Conservation (phyloP, 148 eudicot species). For the Simmondsia chinensis region DNA sequence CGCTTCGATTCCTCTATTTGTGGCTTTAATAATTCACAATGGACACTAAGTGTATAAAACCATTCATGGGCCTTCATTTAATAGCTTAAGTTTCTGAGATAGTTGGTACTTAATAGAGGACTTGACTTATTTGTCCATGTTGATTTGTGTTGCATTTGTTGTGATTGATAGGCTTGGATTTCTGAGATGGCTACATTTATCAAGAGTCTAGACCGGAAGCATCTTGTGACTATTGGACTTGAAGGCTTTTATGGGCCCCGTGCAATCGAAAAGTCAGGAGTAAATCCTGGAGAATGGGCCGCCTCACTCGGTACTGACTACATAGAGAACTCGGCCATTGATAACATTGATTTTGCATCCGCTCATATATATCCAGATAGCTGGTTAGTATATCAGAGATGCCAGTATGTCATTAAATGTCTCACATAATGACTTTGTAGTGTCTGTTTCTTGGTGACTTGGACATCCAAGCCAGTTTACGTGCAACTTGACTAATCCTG, state of each 20-base stretch:
- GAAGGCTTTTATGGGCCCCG: constrained; percentile 46
- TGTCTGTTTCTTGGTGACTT: too few species aligned
- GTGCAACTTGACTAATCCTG: too few species aligned
- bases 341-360: constrained; percentile 48
- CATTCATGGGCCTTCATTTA: too few species aligned
- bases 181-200: constrained; percentile 41
- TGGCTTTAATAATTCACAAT: too few species aligned
- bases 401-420: too few species aligned
- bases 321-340: constrained; percentile 31
- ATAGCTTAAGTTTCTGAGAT: too few species aligned
- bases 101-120: neutral
- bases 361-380: constrained; percentile 47
- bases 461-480: too few species aligned
- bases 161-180: constrained; percentile 35
- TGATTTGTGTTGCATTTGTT: constrained; percentile 1
- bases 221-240: constrained; percentile 39
- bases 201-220: constrained; percentile 42
- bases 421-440: too few species aligned
- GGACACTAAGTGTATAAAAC: too few species aligned
- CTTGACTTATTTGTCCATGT: neutral
- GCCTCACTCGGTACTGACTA: constrained; percentile 43
- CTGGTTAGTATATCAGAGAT: constrained; percentile 36
- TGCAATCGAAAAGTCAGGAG: constrained; percentile 10
- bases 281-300: constrained; percentile 49
- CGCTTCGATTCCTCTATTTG: too few species aligned